phyloP scores from a whole-genome alignment of 345 rosid species.

The Acer negundo region DNA sequence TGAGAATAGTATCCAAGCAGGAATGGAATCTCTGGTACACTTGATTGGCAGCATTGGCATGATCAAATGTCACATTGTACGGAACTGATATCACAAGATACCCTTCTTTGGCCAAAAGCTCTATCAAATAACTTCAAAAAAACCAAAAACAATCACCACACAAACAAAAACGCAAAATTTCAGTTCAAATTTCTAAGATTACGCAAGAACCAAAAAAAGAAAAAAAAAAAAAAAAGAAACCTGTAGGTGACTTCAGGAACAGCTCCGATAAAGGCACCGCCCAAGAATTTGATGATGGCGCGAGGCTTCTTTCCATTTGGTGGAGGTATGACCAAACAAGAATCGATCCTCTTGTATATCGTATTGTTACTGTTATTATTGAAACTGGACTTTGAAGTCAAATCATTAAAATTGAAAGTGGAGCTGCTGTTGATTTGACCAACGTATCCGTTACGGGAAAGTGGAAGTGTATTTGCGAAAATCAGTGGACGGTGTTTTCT shows the following conservation, averaged over 20 bases:
- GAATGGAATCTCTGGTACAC: conserved; percentile 75
- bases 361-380: conserved; percentile 24
- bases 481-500: not conserved
- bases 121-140: conserved; percentile 60
- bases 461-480: not conserved
- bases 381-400: not conserved
- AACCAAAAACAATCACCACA: not conserved
- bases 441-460: conserved; percentile 34
- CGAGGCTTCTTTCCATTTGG: conserved; percentile 52
- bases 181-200: no score
- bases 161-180: not conserved
- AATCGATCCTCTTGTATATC: conserved; percentile 49
- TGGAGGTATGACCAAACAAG: conserved; percentile 73
- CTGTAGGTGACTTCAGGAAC: conserved; percentile 90
- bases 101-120: conserved; percentile 88
- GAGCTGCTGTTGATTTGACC: conserved; percentile 24
- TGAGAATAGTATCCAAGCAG: conserved; percentile 57
- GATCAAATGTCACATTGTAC: conserved; percentile 90
- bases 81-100: conserved; percentile 79
- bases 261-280: conserved; percentile 92
- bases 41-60: conserved; percentile 69
- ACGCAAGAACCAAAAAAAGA: not conserved
- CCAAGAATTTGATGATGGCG: conserved; percentile 80
- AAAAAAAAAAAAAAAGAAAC: conserved; percentile 27
- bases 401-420: conserved; percentile 12